Evolutionary conservation across 768 basidiomycete species (phyloP).

Genomic region (Lyophyllum decastes): DNA sequence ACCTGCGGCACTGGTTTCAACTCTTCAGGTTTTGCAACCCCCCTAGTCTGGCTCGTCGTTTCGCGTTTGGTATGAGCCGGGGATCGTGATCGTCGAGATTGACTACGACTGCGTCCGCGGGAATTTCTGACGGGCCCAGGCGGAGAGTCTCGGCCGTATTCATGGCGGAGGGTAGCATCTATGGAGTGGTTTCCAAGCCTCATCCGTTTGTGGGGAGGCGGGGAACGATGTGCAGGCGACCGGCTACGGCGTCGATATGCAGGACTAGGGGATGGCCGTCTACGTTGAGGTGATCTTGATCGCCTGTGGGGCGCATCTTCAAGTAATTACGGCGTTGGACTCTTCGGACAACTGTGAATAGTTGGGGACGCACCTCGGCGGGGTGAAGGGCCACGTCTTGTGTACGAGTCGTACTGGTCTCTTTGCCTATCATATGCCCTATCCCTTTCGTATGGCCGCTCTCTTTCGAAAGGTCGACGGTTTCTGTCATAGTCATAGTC

Average conservation of each 20-base stretch:
- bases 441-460: slow-evolving; percentile 14
- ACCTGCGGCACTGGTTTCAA: background rate
- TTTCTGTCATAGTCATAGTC: slow-evolving; percentile 22
- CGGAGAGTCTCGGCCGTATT: slow-evolving; percentile 17
- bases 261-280: slow-evolving; percentile 1
- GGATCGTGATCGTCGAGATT: slow-evolving; percentile 9
- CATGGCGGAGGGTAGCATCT: slow-evolving; percentile 20
- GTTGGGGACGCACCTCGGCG: slow-evolving; percentile 14
- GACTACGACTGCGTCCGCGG: slow-evolving; percentile 15
- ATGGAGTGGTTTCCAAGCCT: slow-evolving; percentile 31
- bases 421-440: slow-evolving; percentile 20
- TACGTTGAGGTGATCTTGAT: slow-evolving; percentile 24
- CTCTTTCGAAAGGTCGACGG: slow-evolving; percentile 24
- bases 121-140: slow-evolving; percentile 4
- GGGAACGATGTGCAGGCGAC: slow-evolving; percentile 21
- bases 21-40: background rate
- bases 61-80: slow-evolving; percentile 10
- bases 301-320: slow-evolving; percentile 2
- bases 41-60: background rate
- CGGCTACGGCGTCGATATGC: slow-evolving; percentile 25
- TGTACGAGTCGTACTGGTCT: slow-evolving; percentile 19
- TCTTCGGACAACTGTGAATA: background rate
- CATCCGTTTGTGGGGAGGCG: slow-evolving; percentile 18
- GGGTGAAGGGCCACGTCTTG: slow-evolving; percentile 20
- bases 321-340: slow-evolving; percentile 12